Conservation (phyloP, 208 protist genomes). For the Entamoeba invadens region DNA sequence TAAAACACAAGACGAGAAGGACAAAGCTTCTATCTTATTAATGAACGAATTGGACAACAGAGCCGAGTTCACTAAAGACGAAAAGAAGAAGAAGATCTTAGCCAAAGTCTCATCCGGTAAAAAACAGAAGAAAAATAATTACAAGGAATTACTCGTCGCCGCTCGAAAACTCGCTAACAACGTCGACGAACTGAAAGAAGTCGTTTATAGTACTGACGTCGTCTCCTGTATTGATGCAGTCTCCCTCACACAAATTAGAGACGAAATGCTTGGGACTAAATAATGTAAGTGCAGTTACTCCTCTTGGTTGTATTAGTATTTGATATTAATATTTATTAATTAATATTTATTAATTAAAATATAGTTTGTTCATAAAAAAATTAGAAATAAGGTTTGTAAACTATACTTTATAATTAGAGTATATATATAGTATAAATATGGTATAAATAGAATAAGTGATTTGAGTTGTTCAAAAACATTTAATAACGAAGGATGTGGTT, state of each 20-base stretch:
- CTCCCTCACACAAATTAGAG: not conserved
- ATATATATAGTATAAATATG: too few relatives aligned
- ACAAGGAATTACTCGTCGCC: not conserved
- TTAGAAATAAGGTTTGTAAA: too few relatives aligned
- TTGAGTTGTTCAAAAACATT: too few relatives aligned
- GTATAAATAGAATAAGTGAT: too few relatives aligned
- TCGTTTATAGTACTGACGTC: not conserved
- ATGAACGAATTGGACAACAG: not conserved
- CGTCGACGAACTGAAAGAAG: not conserved
- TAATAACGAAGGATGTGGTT: too few relatives aligned
- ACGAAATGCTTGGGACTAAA: not conserved
- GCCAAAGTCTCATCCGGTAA: not conserved
- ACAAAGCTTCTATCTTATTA: not conserved
- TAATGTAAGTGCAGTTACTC: too few relatives aligned
- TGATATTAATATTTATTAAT: too few relatives aligned
- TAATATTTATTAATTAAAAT: too few relatives aligned
- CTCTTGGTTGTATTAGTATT: too few relatives aligned
- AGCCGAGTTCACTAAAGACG: not conserved
- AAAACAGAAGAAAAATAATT: not conserved
- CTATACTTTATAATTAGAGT: too few relatives aligned
- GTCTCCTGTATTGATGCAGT: not conserved
- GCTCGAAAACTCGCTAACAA: not conserved
- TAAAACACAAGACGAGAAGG: not conserved
- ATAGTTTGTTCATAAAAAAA: too few relatives aligned
- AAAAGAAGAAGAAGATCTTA: not conserved